Evolutionary conservation across 2,329 filamentous ascomycete genomes (phyloP), one percentile per base, ranked within the genome.

Genomic region (Aphanocladium album): DNA sequence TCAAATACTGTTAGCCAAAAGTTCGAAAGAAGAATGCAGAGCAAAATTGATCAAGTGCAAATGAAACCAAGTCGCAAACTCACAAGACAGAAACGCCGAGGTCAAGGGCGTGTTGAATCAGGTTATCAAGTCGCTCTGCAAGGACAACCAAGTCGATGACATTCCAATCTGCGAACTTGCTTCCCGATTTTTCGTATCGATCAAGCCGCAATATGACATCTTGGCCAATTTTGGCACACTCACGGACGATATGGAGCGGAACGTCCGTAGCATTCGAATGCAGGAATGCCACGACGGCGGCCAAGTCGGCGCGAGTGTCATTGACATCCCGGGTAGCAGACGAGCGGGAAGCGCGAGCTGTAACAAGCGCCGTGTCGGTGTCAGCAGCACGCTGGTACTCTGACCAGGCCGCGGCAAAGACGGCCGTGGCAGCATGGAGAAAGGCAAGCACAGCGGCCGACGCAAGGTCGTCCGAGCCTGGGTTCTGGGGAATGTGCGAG

Each of bases 151-250:
- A 35, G n/a, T 60, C 58, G 19, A n/a, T 27, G 9, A 33, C 17
- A 19, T 16, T 33, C 58, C 58, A 60, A 8, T 17, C 23, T 12
- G 30, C 30, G 2, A 16, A 2, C 4, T 17, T 16, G 5, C 21
- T 33, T 3, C 33, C 11, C 17, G 46, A n/a, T 5, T 19, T 45
- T 5, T 25, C 41, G 17, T 27, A 5, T 14, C 51, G 50, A 46
- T 60, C 59, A 41, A 71, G 45, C 46, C 69, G 67, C 7, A 70
- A 41, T 1, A 64, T 23, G 8, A 72, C 50, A 17, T 69, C 70
- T 30, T 64, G 59, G n/a, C 63, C 67, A 21, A 72, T 64, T 54
- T 68, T 70, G 64, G 62, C 50, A 35, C 66, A 70, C 23, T 65
- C 61, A 43, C 49, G 9, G 60, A 56, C 23, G 60, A 56, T 23